Percentiles rank a stretch among this genome's conserved stretches.
Evolutionary conservation across 176 grass and related monocot genomes (phyloP).

Genomic region (sorghum (Sorghum bicolor)): Sorghum_bicolor_NCBIv3 NC_012878.2:52598501-52599000

Average conservation of each 20-base stretch:
- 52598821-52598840: background rate
- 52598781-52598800: background rate
- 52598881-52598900: background rate
- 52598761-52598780: conserved; percentile 6
- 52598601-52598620: conserved; percentile 93
- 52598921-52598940: background rate
- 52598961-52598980: background rate
- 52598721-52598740: conserved; percentile 61
- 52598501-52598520: background rate
- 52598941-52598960: background rate
- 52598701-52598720: conserved; percentile 71
- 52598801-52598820: background rate
- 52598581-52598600: conserved; percentile 92
- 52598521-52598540: conserved; percentile 57
- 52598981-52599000: conserved; percentile 10
- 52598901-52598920: background rate
- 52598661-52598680: conserved; percentile 43
- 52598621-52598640: conserved; percentile 83
- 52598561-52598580: conserved; percentile 92
- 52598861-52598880: background rate
- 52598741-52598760: background rate
- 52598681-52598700: conserved; percentile 90
- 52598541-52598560: conserved; percentile 62
- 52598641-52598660: conserved; percentile 71
- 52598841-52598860: background rate